A percentile compares a stretch with the other conserved stretches of the same genome.
phyloP scores from a whole-genome alignment of 2,329 filamentous ascomycete genomes.

The Aaosphaeria pasadenensis region DNA sequence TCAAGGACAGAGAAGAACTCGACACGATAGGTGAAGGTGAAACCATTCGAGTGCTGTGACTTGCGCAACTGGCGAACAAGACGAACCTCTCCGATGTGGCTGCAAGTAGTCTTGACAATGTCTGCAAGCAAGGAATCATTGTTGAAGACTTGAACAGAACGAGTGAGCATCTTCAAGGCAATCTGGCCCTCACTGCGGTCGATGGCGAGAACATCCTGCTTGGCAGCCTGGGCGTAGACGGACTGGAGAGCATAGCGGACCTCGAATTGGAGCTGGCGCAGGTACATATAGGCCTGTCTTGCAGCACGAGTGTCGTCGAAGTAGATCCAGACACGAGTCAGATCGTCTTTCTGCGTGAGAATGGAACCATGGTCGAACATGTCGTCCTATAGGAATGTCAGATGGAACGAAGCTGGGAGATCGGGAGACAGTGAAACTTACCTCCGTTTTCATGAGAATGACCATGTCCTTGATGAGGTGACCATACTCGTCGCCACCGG shows the following conservation, averaged over 20 bases:
- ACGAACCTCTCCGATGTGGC: slow-evolving; percentile 15
- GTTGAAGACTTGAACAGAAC: not conserved
- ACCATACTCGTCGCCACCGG: not conserved
- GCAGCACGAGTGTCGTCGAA: slow-evolving; percentile 41
- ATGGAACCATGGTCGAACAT: slow-evolving; percentile 20
- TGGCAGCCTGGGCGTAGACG: slow-evolving; percentile 23
- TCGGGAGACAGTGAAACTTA: not conserved
- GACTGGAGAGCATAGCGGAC: slow-evolving; percentile 18
- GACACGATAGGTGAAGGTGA: slow-evolving; percentile 3
- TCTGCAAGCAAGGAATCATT: slow-evolving; percentile 6
- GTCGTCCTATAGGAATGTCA: slow-evolving; percentile 21
- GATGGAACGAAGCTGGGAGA: slow-evolving; percentile 2
- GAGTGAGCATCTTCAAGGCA: slow-evolving; percentile 11
- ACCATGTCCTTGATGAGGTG: not conserved
- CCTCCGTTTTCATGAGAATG: not conserved
- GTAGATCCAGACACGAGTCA: slow-evolving; percentile 22
- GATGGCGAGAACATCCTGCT: slow-evolving; percentile 17
- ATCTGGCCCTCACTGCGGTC: slow-evolving; percentile 32
- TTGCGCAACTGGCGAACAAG: slow-evolving; percentile 11
- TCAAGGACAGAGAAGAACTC: slow-evolving; percentile 5
- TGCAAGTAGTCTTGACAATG: slow-evolving; percentile 20
- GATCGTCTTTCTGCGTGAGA: slow-evolving; percentile 6
- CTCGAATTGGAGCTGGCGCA: slow-evolving; percentile 17
- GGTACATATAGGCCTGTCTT: slow-evolving; percentile 20
- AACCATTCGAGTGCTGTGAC: slow-evolving; percentile 8